Evolutionary conservation across 768 basidiomycete species (phyloP).

Genomic region (Tricholoma matsutake): DNA sequence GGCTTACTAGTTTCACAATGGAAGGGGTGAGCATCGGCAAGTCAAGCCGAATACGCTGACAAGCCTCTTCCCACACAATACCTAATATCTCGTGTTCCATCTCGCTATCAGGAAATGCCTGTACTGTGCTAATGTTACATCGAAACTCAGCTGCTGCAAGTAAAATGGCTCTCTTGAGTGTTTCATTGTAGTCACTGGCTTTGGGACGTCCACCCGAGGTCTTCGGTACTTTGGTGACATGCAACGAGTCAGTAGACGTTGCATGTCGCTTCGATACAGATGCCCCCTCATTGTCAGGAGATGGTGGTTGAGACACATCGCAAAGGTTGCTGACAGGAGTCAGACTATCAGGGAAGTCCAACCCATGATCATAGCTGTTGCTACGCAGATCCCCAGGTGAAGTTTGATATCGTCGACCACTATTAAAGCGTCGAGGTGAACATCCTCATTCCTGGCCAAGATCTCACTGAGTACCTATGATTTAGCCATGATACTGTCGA

Average conservation of each 20-base stretch:
- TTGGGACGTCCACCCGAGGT: neutral
- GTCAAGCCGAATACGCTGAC: neutral
- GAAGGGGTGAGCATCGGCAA: neutral
- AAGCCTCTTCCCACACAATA: neutral
- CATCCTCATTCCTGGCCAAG: neutral
- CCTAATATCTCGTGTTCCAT: neutral
- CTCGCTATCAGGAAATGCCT: neutral
- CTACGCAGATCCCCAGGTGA: neutral
- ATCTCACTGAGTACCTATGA: too few relatives aligned
- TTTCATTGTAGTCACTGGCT: neutral
- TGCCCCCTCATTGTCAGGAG: neutral
- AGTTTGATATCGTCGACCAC: too few relatives aligned
- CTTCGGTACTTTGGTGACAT: neutral
- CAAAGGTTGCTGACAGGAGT: neutral
- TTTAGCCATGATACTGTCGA: too few relatives aligned
- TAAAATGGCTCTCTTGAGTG: too few relatives aligned
- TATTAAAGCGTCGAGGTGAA: neutral
- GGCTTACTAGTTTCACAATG: neutral
- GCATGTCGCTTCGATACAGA: too few relatives aligned
- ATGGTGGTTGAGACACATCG: neutral
- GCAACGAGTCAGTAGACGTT: too few relatives aligned
- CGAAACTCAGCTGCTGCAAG: too few relatives aligned
- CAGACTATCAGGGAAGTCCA: neutral
- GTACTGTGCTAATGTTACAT: neutral
- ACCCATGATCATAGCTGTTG: neutral